Base-by-base conservation (phyloP, 140 eudicot genomes). In the Flaveria floridana region DNA sequence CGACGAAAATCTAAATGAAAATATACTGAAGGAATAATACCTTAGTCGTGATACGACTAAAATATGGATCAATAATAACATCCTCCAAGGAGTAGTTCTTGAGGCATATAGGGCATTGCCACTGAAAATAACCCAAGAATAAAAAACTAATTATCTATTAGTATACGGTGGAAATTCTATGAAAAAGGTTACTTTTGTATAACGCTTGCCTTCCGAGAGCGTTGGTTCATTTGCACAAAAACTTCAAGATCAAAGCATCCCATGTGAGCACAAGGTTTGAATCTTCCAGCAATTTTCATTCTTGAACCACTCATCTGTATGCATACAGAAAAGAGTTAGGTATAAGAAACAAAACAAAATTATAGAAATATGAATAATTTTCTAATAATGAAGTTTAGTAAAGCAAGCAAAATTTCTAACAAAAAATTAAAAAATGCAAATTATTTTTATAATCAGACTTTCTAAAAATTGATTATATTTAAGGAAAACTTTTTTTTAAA, bases 241-340 rank as follows among this genome's bases (percentile, higher is more conserved):
- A 91, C 92, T 28, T 90, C 91, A 16, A 93, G 96, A 87, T 93
- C 99, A 84, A 93, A 93, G 82, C 99, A 93, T 61, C 99, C 99
- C 99, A 93, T 93, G 79, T 93, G 99, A 23, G 61, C 87, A 82
- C 99, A 93, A 30, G 94, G 96, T 74, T 85, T 93, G 64, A 93
- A 93, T 84, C 99, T 88, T 81, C 99, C 99, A 77, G 99, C 96
- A 73, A 88, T 87, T 82, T 88, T 93, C 94, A 93, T 93, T 80
- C 99, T 84, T 68, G 95, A 88, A 80, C 99, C 97, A 86, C 99
- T 93, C 99, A 93, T 90, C 99, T 91, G 82, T 89, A 81, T 48
- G 52, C 68, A 71, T 65, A 14, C 39, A 78, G 18, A 37, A 69
- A 76, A 20, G 67, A 28, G 37, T 39, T 8, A 16, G 13, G 11